These are phyloP conservation scores for Hibiscus trionum DNA, from an alignment of 345 rosid genomes.

Conservation along the genomic window DNA sequence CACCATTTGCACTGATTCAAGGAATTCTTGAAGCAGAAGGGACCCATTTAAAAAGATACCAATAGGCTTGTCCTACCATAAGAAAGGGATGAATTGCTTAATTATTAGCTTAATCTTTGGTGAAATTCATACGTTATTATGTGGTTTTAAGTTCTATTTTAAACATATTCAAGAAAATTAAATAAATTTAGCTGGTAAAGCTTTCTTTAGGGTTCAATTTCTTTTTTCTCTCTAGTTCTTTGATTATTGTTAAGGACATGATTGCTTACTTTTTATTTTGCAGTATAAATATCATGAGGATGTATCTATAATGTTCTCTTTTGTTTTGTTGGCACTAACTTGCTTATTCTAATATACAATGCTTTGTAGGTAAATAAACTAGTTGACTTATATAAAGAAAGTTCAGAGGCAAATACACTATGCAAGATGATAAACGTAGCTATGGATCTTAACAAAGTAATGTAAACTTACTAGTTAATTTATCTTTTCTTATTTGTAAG, in stretches of 20 bases:
- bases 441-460: too few species aligned
- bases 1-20: slow-evolving; percentile 89
- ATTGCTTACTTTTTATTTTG: not conserved
- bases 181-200: not conserved
- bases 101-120: too few species aligned
- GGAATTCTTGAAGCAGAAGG: slow-evolving; percentile 82
- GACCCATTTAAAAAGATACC: slow-evolving; percentile 47
- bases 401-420: too few species aligned
- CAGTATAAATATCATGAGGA: not conserved
- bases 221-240: not conserved
- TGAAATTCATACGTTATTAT: too few species aligned
- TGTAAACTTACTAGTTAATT: too few species aligned
- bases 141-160: too few species aligned
- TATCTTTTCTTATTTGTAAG: too few species aligned
- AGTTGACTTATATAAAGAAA: too few species aligned
- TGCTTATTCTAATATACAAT: too few species aligned
- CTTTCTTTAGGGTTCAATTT: not conserved
- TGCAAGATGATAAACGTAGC: too few species aligned
- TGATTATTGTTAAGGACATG: not conserved
- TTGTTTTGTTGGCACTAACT: not conserved
- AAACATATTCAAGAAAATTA: not conserved
- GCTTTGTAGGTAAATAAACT: too few species aligned
- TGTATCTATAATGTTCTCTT: not conserved
- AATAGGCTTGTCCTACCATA: slow-evolving; percentile 47
- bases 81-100: too few species aligned